A percentile compares a stretch with the other conserved stretches of the same genome.
Conservation (phyloP, 805 yeast species). For the Wickerhamomyces alni region DNA sequence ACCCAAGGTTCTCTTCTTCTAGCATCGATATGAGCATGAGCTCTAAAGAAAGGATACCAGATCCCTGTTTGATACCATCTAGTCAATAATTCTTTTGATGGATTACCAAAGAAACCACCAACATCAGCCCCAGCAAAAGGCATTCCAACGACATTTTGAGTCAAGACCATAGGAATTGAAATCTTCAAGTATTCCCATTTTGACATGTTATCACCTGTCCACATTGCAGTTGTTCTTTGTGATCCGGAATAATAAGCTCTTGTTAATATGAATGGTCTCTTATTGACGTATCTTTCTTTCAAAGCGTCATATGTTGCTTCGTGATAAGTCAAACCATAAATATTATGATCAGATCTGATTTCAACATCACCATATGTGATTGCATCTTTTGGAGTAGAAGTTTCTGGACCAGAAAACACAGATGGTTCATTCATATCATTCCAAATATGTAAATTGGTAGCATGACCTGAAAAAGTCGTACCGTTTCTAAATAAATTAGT, state of each 20-base stretch:
- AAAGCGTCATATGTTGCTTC: constrained; percentile 73
- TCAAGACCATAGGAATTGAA: constrained; percentile 84
- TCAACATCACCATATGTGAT: constrained; percentile 80
- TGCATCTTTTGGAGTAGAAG: constrained; percentile 77
- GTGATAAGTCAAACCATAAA: constrained; percentile 75
- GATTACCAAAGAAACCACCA: constrained; percentile 94
- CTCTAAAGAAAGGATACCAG: constrained; percentile 95
- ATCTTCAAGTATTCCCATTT: constrained; percentile 80
- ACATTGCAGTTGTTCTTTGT: constrained; percentile 85
- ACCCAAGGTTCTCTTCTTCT: constrained; percentile 92
- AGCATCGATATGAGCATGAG: constrained; percentile 93
- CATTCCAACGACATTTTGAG: constrained; percentile 75
- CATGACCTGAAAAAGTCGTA: constrained; percentile 37
- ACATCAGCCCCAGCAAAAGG: constrained; percentile 96
- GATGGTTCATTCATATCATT: constrained; percentile 99
- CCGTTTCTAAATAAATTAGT: constrained; percentile 42
- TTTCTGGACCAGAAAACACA: constrained; percentile 91
- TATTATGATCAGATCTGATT: constrained; percentile 86
- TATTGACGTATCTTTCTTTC: constrained; percentile 38
- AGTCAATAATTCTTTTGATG: constrained; percentile 68
- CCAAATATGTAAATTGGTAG: constrained; percentile 80
- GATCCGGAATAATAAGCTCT: constrained; percentile 88
- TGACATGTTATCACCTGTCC: constrained; percentile 98
- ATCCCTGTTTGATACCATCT: constrained; percentile 97
- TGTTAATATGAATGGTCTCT: constrained; percentile 84